Conservation (phyloP, 169 alveolate genomes). For the Cryptosporidium ubiquitum region DNA sequence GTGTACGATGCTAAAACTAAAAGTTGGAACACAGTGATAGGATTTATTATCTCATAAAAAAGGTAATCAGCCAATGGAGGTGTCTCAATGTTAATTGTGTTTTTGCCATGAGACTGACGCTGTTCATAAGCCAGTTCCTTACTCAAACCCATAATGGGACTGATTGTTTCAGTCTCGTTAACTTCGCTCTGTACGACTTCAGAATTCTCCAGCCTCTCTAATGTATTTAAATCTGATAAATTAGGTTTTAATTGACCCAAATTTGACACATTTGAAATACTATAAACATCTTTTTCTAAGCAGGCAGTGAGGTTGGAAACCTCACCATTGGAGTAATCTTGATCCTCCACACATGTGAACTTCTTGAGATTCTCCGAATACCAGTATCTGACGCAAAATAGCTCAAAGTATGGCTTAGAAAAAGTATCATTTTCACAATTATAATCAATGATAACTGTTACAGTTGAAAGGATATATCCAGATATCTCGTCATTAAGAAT, state of each 20-base stretch:
- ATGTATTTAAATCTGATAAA: not conserved
- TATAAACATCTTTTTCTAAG: conserved; percentile 34
- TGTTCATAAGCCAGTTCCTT: conserved; percentile 4
- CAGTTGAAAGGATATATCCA: conserved; percentile 16
- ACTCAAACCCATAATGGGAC: conserved; percentile 18
- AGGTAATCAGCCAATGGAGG: conserved; percentile 58
- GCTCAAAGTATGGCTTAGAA: conserved; percentile 54
- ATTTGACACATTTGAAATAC: conserved; percentile 15
- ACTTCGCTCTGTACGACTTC: not conserved
- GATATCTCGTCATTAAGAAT: conserved; percentile 25
- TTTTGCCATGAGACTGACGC: conserved; percentile 22
- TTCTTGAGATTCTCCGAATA: conserved; percentile 20
- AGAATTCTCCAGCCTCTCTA: not conserved
- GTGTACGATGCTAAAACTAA: conserved; percentile 82
- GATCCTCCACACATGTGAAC: conserved; percentile 51
- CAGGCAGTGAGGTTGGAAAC: conserved; percentile 4
- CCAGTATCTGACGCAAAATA: conserved; percentile 67
- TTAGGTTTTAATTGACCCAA: conserved; percentile 41
- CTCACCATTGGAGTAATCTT: not conserved
- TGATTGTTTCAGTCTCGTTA: not conserved
- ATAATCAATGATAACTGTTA: not conserved
- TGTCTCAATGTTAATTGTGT: conserved; percentile 52
- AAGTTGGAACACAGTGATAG: conserved; percentile 81
- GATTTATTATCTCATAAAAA: conserved; percentile 75
- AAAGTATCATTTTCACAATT: not conserved